These are phyloP conservation scores for Chamaecyparis obtusa DNA, from an alignment of 75 land plant genomes.

Conservation along the genomic window DNA sequence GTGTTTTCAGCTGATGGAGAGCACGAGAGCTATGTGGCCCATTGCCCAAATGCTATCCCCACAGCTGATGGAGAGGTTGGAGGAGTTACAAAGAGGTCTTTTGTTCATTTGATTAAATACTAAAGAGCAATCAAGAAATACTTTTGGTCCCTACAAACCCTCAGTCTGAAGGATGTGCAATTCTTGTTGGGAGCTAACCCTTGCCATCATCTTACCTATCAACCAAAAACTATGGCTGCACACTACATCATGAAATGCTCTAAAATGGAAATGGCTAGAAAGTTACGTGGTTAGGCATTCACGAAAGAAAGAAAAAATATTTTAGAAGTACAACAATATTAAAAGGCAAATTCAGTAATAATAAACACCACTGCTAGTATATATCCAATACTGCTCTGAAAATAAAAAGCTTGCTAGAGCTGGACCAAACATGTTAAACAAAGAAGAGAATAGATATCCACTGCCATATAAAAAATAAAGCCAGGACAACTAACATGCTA, in stretches of 20 bases:
- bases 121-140: no score
- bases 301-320: neutral
- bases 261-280: neutral
- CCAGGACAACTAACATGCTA: neutral
- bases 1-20: no score
- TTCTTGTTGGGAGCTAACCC: no score
- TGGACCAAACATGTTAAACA: neutral
- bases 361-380: neutral
- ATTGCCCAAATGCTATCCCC: no score
- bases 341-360: neutral
- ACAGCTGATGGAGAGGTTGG: no score
- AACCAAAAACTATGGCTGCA: neutral
- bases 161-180: no score
- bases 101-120: no score
- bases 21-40: no score
- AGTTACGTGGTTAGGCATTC: neutral
- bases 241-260: neutral
- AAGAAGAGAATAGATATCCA: conserved; percentile 11
- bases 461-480: neutral
- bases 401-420: neutral
- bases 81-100: no score
- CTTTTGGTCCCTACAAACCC: no score
- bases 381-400: neutral
- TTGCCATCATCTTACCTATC: no score
- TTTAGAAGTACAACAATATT: neutral